These are phyloP conservation scores for Endoconidiophora polonica DNA, from an alignment of 2,329 filamentous ascomycete genomes.

Conservation along the genomic window DNA sequence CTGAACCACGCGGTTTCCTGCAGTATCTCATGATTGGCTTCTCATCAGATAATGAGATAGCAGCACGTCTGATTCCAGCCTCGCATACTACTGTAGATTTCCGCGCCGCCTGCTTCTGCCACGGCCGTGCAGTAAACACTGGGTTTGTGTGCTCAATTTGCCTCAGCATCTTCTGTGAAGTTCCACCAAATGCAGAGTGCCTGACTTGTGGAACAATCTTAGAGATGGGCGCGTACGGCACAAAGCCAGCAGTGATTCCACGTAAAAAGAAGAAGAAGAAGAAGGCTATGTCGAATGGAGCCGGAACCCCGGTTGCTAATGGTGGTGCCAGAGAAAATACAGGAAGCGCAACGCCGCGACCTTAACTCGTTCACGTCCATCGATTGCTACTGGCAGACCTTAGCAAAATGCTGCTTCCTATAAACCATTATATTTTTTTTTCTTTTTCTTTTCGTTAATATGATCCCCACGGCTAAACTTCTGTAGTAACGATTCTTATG, in stretches of 20 bases:
- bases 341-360: conserved; percentile 42
- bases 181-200: conserved; percentile 47
- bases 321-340: conserved; percentile 37
- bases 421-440: not conserved
- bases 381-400: not conserved
- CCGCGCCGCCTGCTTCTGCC: conserved; percentile 95
- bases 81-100: conserved; percentile 85
- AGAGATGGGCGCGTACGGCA: conserved; percentile 57
- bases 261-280: conserved; percentile 64
- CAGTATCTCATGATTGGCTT: conserved; percentile 94
- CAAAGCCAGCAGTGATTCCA: conserved; percentile 58
- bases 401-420: no score
- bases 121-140: conserved; percentile 74
- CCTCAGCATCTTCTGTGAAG: conserved; percentile 75
- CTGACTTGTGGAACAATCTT: conserved; percentile 70
- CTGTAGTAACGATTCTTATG: not conserved
- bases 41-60: conserved; percentile 44
- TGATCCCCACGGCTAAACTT: not conserved
- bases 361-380: conserved; percentile 12
- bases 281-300: conserved; percentile 30
- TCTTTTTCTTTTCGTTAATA: not conserved
- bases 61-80: conserved; percentile 53
- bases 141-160: conserved; percentile 96
- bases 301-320: conserved; percentile 6
- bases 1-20: conserved; percentile 53